Base-by-base conservation (phyloP, 257 asterid species). In the Fraxinus quadrangulata region DNA sequence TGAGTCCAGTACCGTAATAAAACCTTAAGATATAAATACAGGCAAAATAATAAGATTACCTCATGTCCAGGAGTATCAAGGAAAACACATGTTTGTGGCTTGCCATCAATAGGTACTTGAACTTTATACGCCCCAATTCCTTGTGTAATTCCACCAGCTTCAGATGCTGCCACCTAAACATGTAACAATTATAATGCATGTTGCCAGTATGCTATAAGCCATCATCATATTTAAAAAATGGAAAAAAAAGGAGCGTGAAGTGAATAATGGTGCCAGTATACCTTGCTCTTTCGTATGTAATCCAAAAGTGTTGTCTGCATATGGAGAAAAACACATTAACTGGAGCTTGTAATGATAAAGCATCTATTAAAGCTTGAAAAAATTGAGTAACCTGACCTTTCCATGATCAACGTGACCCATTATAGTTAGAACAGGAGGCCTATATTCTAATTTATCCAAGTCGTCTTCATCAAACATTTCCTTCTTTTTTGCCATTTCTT, bases 391-490 rank as follows among this genome's bases (percentile, higher is more conserved):
- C 73, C 84, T 75, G 71, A 93, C 99, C 97, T 96, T 96, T 85
- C 99, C 99, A 82, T 96, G 99, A 85, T 96, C 99, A 78, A 96
- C 99, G 78, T 96, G 99, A 31, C 99, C 98, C 99, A 96, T 96
- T 78, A 96, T 93, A 77, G 99, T 93, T 72, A 96, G 79, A 77
- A 96, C 97, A 56, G 99, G 97, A 77, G 99, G 98, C 80, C 99
- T 85, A 72, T 89, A 89, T 88, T 89, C 88, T 81, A 96, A 85
- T 37, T 91, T 90, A 84, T 92, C 98, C 72, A 92, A 78, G 87
- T 96, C 99, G 33, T 92, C 97, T 78, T 91, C 98, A 75, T 93
- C 97, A 39, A 93, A 40, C 74, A 88, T 88, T 81, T 89, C 90
- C 88, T 86, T 93, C 89, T 96, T 96, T 83, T 92, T 96, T 26